Conservation (phyloP, 2,329 filamentous ascomycete genomes). For the Dendryphion nanum region DNA sequence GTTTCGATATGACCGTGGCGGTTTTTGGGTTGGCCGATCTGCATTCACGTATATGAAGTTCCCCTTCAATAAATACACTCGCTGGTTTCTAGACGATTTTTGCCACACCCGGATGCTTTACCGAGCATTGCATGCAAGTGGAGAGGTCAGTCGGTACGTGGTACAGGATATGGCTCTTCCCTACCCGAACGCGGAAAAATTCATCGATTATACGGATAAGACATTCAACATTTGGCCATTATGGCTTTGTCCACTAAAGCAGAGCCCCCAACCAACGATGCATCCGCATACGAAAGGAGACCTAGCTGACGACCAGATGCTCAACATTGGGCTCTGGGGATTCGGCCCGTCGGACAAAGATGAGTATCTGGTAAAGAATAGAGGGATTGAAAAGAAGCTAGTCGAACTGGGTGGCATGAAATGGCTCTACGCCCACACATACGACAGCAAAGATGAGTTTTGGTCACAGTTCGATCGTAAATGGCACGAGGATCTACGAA, state of each 20-base stretch:
- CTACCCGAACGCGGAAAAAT: constrained; percentile 42
- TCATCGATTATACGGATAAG: constrained; percentile 44
- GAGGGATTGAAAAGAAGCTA: constrained; percentile 60
- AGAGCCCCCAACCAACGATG: constrained; percentile 32
- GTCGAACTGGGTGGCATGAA: constrained; percentile 63
- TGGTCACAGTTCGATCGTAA: constrained; percentile 62
- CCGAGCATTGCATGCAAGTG: constrained; percentile 61
- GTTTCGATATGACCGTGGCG: constrained; percentile 69
- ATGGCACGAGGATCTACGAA: constrained; percentile 59
- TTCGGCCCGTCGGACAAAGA: constrained; percentile 52
- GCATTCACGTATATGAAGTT: constrained; percentile 64
- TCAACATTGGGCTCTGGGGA: constrained; percentile 73
- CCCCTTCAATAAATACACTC: constrained; percentile 64
- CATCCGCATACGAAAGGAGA: constrained; percentile 32
- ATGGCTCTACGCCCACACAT: constrained; percentile 69
- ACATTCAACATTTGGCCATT: constrained; percentile 47
- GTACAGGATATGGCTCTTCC: constrained; percentile 62
- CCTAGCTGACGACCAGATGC: constrained; percentile 37
- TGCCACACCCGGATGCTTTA: constrained; percentile 66
- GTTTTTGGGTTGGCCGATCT: constrained; percentile 65
- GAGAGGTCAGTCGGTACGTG: constrained; percentile 60
- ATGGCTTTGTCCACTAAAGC: constrained; percentile 49
- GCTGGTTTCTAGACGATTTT: constrained; percentile 61
- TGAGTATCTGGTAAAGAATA: constrained; percentile 55
- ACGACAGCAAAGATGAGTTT: constrained; percentile 67